Conservation (phyloP, 768 basidiomycete genomes). For the Sutorius australiensis region DNA sequence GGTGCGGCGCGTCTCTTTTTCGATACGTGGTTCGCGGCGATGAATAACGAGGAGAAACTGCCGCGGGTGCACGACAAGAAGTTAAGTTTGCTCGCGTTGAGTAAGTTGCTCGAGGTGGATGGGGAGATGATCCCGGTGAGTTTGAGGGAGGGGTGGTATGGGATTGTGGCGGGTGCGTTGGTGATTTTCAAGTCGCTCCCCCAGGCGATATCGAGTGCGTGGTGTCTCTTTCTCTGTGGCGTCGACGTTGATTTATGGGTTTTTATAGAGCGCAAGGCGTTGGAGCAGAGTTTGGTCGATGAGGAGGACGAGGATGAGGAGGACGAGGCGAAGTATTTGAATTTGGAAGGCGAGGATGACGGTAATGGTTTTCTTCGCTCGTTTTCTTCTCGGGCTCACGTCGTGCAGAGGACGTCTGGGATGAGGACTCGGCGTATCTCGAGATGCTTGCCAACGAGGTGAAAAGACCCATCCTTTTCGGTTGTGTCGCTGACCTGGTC, state of each 20-base stretch:
- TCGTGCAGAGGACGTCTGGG: slow-evolving; percentile 77
- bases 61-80: slow-evolving; percentile 92
- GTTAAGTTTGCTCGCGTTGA: slow-evolving; percentile 71
- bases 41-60: slow-evolving; percentile 54
- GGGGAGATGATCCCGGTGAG: slow-evolving; percentile 51
- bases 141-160: slow-evolving; percentile 70
- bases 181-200: slow-evolving; percentile 77
- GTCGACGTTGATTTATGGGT: neutral
- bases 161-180: slow-evolving; percentile 66
- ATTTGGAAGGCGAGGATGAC: slow-evolving; percentile 63
- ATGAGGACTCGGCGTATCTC: slow-evolving; percentile 84
- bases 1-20: slow-evolving; percentile 76
- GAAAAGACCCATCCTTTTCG: slow-evolving; percentile 6
- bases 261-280: slow-evolving; percentile 50
- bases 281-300: slow-evolving; percentile 49
- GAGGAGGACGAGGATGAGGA: slow-evolving; percentile 45
- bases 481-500: neutral
- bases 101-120: slow-evolving; percentile 71
- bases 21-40: slow-evolving; percentile 76
- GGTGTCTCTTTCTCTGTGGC: neutral
- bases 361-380: slow-evolving; percentile 29
- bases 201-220: slow-evolving; percentile 67
- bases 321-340: slow-evolving; percentile 50
- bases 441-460: slow-evolving; percentile 85
- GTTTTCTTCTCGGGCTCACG: neutral